Evolutionary conservation across 352 stramenopile species (phyloP).

Genomic region (Albugo candida): DNA sequence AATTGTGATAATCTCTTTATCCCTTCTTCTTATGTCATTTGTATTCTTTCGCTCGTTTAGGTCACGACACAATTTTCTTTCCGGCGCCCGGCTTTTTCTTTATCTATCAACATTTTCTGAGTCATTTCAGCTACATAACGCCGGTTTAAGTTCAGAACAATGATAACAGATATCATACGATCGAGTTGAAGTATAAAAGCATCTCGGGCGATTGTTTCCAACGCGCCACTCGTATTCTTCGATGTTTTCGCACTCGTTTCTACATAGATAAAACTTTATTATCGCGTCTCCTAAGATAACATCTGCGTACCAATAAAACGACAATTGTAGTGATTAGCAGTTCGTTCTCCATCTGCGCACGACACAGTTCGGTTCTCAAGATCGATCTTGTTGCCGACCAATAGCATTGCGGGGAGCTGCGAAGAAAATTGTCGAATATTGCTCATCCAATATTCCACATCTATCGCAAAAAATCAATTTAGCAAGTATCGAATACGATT

Average conservation of each 20-base stretch:
- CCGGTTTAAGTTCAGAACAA: conserved; percentile 1
- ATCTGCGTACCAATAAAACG: conserved; percentile 24
- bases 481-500: conserved; percentile 44
- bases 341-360: conserved; percentile 58
- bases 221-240: conserved; percentile 67
- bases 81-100: conserved; percentile 51
- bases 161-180: conserved; percentile 21
- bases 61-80: conserved; percentile 64
- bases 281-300: too few relatives aligned
- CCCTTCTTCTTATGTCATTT: too few relatives aligned
- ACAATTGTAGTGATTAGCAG: conserved; percentile 67
- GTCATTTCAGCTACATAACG: conserved; percentile 30
- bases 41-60: background rate
- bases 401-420: conserved; percentile 39
- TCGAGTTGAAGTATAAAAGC: conserved; percentile 72
- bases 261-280: conserved; percentile 13
- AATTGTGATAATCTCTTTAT: too few relatives aligned
- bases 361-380: conserved; percentile 43
- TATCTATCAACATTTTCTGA: conserved; percentile 61
- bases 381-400: conserved; percentile 70
- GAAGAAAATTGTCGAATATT: conserved; percentile 52
- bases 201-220: conserved; percentile 74
- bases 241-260: conserved; percentile 81
- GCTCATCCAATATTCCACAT: conserved; percentile 75
- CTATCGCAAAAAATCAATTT: conserved; percentile 21